Conservation (phyloP, 2,329 filamentous ascomycete species). For the Calonectria ilicicola region DNA sequence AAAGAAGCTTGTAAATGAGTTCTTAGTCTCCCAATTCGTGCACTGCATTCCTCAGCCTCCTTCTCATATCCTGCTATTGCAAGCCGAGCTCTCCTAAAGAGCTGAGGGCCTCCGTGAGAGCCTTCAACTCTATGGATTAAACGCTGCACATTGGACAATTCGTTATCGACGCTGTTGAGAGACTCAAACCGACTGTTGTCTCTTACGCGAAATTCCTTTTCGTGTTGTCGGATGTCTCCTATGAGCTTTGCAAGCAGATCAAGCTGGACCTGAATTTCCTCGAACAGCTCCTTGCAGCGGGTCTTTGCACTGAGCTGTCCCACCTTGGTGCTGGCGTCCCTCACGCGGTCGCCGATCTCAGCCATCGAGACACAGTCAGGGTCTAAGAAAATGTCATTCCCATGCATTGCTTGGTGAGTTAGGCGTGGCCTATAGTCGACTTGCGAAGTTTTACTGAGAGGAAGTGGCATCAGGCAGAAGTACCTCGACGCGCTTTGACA, state of each 20-base stretch:
- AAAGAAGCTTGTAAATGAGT: background rate
- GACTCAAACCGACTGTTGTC: background rate
- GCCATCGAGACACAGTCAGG: background rate
- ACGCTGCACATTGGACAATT: background rate
- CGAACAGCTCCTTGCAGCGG: background rate
- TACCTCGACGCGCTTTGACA: background rate
- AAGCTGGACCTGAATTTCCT: background rate
- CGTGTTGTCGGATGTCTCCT: background rate
- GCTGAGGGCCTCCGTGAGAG: background rate
- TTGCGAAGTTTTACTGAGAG: background rate
- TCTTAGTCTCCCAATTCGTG: background rate
- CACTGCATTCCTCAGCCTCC: background rate
- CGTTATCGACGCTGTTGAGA: background rate
- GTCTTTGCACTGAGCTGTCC: background rate
- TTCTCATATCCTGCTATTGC: background rate
- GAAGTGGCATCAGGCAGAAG: background rate
- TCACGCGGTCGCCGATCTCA: background rate
- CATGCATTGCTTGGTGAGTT: background rate
- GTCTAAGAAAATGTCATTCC: background rate
- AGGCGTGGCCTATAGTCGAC: background rate
- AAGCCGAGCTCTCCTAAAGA: background rate
- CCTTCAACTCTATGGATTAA: background rate
- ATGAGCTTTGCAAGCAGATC: slow-evolving; percentile 1
- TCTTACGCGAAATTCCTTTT: background rate
- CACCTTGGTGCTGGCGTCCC: background rate